Evolutionary conservation across 768 basidiomycete genomes (phyloP).

Genomic region (Suillus subluteus): DNA sequence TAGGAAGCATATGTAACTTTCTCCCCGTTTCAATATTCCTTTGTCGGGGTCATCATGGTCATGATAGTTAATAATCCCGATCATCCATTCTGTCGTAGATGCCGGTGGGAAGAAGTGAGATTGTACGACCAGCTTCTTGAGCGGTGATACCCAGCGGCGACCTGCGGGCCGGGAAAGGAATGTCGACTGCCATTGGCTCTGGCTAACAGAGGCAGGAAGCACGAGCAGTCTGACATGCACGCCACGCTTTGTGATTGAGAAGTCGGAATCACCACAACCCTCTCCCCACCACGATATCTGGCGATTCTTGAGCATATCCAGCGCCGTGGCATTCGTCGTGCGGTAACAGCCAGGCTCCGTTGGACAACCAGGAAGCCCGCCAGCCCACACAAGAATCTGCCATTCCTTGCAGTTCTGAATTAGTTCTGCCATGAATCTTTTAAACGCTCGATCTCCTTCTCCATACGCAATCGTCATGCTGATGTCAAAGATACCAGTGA

Average conservation of each 20-base stretch:
- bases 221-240: slow-evolving; percentile 13
- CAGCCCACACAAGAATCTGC: slow-evolving; percentile 14
- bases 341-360: slow-evolving; percentile 1
- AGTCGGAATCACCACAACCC: slow-evolving; percentile 2
- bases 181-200: slow-evolving; percentile 3
- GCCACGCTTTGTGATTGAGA: slow-evolving; percentile 14
- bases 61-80: slow-evolving; percentile 8
- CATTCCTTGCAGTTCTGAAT: slow-evolving; percentile 16
- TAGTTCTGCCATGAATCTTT: slow-evolving; percentile 16
- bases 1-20: slow-evolving; percentile 10
- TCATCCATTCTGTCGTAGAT: slow-evolving; percentile 9
- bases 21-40: background rate
- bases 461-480: slow-evolving; percentile 21
- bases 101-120: background rate
- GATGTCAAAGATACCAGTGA: slow-evolving; percentile 21
- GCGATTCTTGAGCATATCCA: slow-evolving; percentile 7
- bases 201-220: background rate
- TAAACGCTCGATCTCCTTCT: slow-evolving; percentile 20
- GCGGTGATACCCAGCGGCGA: background rate
- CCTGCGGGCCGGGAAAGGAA: background rate
- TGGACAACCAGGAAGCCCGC: slow-evolving; percentile 2
- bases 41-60: background rate
- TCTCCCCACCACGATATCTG: slow-evolving; percentile 10
- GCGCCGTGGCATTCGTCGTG: background rate
- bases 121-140: slow-evolving; percentile 3